These are phyloP conservation scores for Sphagnum magellanicum DNA, from an alignment of 228 moss, liverwort and hornwort genomes.

Conservation along the genomic window DNA sequence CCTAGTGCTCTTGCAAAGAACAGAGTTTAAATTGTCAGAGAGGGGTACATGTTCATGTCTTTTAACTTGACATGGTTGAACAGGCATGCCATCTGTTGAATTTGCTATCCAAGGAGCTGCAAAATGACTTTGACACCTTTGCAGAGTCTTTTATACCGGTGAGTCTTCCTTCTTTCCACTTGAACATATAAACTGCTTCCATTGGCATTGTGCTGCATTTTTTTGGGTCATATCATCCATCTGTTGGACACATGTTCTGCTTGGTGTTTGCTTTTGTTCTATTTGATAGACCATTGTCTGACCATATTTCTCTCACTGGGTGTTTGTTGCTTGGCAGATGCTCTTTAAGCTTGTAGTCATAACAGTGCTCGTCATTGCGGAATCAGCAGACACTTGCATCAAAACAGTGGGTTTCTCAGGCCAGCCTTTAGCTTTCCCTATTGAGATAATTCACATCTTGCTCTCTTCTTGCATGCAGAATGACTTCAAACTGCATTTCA, in stretches of 20 bases:
- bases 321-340: slow-evolving; percentile 20
- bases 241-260: too few relatives aligned
- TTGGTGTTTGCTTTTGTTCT: too few relatives aligned
- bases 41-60: too few relatives aligned
- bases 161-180: slow-evolving; percentile 8
- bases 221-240: background rate
- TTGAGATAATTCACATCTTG: too few relatives aligned
- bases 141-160: slow-evolving; percentile 74
- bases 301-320: too few relatives aligned
- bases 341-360: slow-evolving; percentile 77
- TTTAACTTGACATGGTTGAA: background rate
- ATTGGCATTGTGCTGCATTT: background rate
- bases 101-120: slow-evolving; percentile 46
- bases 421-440: too few relatives aligned
- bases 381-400: slow-evolving; percentile 74
- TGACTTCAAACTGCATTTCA: background rate
- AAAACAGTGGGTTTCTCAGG: slow-evolving; percentile 40
- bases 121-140: slow-evolving; percentile 53
- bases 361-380: slow-evolving; percentile 76
- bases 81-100: slow-evolving; percentile 75
- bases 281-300: too few relatives aligned
- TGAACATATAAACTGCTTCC: background rate
- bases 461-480: too few relatives aligned
- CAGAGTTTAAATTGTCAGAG: too few relatives aligned
- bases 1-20: too few relatives aligned